Percentiles rank a stretch among this genome's conserved stretches.
Evolutionary conservation across 805 yeast genomes (phyloP).

Genomic region (Komagataella mondaviorum): DNA sequence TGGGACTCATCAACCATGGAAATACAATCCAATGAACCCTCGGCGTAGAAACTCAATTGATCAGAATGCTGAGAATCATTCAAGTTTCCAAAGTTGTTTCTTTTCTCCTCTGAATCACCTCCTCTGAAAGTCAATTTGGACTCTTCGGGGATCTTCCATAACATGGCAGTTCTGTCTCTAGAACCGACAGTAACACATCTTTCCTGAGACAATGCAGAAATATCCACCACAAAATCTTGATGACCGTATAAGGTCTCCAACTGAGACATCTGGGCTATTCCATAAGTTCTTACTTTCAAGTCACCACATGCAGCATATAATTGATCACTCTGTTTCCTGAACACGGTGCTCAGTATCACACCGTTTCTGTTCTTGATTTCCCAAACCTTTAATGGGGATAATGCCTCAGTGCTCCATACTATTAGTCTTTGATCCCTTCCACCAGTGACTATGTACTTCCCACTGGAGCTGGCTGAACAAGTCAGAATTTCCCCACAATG

Average conservation of each 20-base stretch:
- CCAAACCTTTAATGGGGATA: slow-evolving; percentile 64
- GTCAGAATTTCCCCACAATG: slow-evolving; percentile 68
- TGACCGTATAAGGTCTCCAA: slow-evolving; percentile 90
- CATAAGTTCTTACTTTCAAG: slow-evolving; percentile 76
- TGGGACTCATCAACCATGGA: slow-evolving; percentile 86
- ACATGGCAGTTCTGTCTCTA: slow-evolving; percentile 87
- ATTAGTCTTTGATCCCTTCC: slow-evolving; percentile 72
- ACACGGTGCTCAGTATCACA: slow-evolving; percentile 56
- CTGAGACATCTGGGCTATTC: slow-evolving; percentile 76
- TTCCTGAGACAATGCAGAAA: slow-evolving; percentile 71
- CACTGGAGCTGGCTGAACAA: slow-evolving; percentile 79
- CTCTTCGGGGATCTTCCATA: slow-evolving; percentile 96
- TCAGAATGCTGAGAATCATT: slow-evolving; percentile 12
- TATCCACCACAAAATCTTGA: slow-evolving; percentile 78
- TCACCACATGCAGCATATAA: slow-evolving; percentile 90
- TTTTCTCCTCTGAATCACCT: slow-evolving; percentile 48
- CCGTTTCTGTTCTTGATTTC: slow-evolving; percentile 65
- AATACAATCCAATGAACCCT: slow-evolving; percentile 86
- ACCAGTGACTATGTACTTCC: slow-evolving; percentile 82
- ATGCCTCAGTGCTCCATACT: slow-evolving; percentile 74
- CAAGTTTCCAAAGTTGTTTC: slow-evolving; percentile 13
- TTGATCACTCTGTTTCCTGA: slow-evolving; percentile 73
- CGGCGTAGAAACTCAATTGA: slow-evolving; percentile 30
- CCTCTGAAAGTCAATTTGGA: slow-evolving; percentile 88
- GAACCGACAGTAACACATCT: slow-evolving; percentile 94